A percentile compares a stretch with the other conserved stretches of the same genome.
These are phyloP conservation scores for Pythium scleroteichum DNA, from an alignment of 352 stramenopile species.

Conservation along the genomic window DNA sequence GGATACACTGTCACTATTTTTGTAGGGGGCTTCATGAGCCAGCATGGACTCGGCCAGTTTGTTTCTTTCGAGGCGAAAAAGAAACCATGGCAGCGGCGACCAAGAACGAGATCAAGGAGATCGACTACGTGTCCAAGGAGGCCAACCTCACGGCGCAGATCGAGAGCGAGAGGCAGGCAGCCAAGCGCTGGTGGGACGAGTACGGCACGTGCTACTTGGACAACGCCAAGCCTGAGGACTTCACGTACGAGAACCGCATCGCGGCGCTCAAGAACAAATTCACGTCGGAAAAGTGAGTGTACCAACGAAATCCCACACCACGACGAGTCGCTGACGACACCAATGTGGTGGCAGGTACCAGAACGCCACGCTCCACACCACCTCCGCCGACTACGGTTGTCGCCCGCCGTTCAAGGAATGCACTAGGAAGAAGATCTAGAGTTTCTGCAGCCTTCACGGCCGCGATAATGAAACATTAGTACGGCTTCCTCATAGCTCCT, in stretches of 20 bases:
- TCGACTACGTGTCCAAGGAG: constrained; percentile 84
- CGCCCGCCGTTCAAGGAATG: constrained; percentile 77
- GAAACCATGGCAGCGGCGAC: constrained; percentile 32
- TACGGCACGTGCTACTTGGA: constrained; percentile 80
- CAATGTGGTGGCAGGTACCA: constrained; percentile 45
- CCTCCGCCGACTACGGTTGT: constrained; percentile 65
- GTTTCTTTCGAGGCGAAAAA: neutral
- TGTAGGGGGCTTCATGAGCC: neutral
- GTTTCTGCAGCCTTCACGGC: neutral
- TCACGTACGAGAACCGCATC: constrained; percentile 81
- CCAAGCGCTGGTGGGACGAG: constrained; percentile 84
- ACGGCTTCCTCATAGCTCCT: no score
- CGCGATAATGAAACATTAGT: neutral
- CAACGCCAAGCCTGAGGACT: constrained; percentile 75
- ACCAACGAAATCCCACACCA: no score
- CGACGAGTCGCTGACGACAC: neutral
- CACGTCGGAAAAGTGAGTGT: constrained; percentile 51
- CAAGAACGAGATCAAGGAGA: constrained; percentile 64
- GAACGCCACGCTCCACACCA: constrained; percentile 52
- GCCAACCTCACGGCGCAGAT: constrained; percentile 84
- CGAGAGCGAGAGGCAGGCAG: constrained; percentile 73
- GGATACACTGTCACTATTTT: constrained; percentile 22
- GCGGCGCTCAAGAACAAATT: constrained; percentile 71
- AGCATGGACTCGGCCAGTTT: constrained; percentile 2
- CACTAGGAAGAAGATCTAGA: constrained; percentile 43